phyloP scores from a whole-genome alignment of 805 yeast genomes.

The Ogataea methanolica region DNA sequence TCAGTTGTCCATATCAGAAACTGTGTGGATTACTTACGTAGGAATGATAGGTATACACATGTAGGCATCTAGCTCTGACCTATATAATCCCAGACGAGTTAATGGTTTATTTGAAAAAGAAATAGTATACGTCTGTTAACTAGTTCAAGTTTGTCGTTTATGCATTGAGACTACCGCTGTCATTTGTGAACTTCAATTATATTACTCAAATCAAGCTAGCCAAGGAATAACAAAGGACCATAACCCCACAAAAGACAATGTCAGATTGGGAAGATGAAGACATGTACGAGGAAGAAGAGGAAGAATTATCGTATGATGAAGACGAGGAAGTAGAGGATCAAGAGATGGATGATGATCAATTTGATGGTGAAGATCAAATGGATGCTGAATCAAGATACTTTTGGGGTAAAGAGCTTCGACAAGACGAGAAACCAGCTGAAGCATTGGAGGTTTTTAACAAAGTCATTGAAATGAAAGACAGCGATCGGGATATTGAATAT shows the following conservation, averaged over 20 bases:
- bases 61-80: too few species aligned
- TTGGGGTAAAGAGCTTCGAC: slow-evolving; percentile 29
- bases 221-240: too few species aligned
- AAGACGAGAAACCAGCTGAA: slow-evolving; percentile 25
- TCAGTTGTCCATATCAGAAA: too few species aligned
- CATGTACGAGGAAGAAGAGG: slow-evolving; percentile 33
- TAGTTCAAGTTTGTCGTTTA: too few species aligned
- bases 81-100: too few species aligned
- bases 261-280: slow-evolving; percentile 34
- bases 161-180: too few species aligned
- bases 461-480: slow-evolving; percentile 10
- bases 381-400: slow-evolving; percentile 28
- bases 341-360: slow-evolving; percentile 1
- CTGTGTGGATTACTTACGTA: too few species aligned
- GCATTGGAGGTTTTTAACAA: slow-evolving; percentile 23
- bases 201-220: too few species aligned
- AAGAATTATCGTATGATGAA: slow-evolving; percentile 30
- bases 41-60: too few species aligned
- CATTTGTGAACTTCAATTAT: too few species aligned
- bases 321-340: slow-evolving; percentile 14
- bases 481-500: slow-evolving; percentile 13
- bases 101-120: too few species aligned
- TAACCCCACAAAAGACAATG: slow-evolving; percentile 15
- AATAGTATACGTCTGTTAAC: too few species aligned
- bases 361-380: background rate